phyloP scores from a whole-genome alignment of 306 rosid species.

The Comarum palustre region DNA sequence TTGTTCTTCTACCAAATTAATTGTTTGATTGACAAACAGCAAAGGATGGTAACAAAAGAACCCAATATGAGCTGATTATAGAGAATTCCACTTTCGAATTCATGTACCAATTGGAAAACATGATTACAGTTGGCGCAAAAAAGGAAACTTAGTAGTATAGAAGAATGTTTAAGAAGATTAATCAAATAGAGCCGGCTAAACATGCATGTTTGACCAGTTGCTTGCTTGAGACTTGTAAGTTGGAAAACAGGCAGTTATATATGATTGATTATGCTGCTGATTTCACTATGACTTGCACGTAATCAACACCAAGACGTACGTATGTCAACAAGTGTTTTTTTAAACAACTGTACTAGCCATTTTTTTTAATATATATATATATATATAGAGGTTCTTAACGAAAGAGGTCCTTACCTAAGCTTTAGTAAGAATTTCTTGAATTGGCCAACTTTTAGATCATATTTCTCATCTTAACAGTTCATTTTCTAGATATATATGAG shows the following conservation, averaged over 20 bases:
- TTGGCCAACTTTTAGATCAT: too few relatives aligned
- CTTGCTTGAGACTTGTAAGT: conserved; percentile 16
- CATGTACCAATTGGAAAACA: background rate
- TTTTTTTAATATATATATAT: too few relatives aligned
- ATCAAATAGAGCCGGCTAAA: conserved; percentile 21
- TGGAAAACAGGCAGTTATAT: conserved; percentile 1
- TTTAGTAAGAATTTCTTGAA: too few relatives aligned
- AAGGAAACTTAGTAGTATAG: background rate
- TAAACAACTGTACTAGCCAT: too few relatives aligned
- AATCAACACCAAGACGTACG: background rate
- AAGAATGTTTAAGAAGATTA: background rate
- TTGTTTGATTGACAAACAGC: background rate
- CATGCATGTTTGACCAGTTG: conserved; percentile 14
- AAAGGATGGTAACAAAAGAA: background rate
- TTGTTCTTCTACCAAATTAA: background rate
- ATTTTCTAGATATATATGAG: too few relatives aligned
- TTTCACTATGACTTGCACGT: background rate
- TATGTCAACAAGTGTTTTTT: background rate
- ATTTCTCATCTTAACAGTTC: too few relatives aligned
- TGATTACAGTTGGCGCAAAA: background rate
- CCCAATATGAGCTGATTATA: background rate
- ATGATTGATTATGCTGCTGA: background rate
- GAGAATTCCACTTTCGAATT: background rate
- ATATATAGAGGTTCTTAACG: too few relatives aligned
- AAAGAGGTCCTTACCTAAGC: too few relatives aligned